Evolutionary conservation across 768 basidiomycete species (phyloP), one percentile per base, ranked within the genome.

Genomic region (Pleurotus cornucopiae): DNA sequence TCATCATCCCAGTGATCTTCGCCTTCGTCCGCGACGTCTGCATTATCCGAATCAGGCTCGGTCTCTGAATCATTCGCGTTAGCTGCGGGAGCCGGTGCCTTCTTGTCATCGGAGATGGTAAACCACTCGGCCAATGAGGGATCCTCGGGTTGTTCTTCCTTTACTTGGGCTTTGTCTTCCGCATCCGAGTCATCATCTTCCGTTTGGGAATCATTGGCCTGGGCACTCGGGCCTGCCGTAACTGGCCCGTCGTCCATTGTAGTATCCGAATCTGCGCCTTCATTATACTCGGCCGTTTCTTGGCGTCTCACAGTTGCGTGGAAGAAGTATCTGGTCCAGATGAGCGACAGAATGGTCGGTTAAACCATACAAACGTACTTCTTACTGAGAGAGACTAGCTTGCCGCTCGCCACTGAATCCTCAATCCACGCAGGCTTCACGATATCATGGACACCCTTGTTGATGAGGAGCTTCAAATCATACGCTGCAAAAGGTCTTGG

Each of bases 381-480:
- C 69, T 86, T 85, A 39, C 68, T 76, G 57, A 94, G 71, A 1
- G 91, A 86, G 23, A 83, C 69, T 16, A 76, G 73, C 56, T 80
- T 72, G 9, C 77, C 79, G 25, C 73, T 71, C 4, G 77, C 74
- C n/a, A 95, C 76, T 20, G 87, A 94, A 64, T 94, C 90, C 38
- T 76, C 65, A 54, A 98, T 74, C 94, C 94, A 98, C 25, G 79
- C 71, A 0, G 95, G 91, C 55, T 80, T 85, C 57, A 96, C 72
- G 49, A 96, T 83, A 60, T 92, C 87, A 55, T 84, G 73, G 0
- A 76, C 73, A 3, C 78, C 86, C 62, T 89, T 91, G 56, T 86
- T 77, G 49, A 92, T 85, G 55, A 89, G 69, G 54, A 83, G 68
- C 66, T 82, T 86, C 61, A 91, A 73, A 61, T 89, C 84, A 62